Evolutionary conservation across 2,329 filamentous ascomycete genomes (phyloP), one percentile per base, ranked within the genome.

Genomic region (Coleophoma cylindrospora): DNA sequence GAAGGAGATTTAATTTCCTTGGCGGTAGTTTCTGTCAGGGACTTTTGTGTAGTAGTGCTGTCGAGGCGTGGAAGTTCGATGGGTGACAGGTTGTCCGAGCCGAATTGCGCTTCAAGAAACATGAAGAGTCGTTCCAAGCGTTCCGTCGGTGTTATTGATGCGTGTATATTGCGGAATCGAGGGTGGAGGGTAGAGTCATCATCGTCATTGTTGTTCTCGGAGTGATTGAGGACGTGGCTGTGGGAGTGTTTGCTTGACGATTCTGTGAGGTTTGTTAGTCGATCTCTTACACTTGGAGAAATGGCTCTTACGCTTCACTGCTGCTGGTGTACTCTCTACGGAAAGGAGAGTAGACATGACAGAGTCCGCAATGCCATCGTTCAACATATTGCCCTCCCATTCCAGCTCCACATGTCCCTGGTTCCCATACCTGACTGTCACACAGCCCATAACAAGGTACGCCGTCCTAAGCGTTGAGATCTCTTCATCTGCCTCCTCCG

Each of bases 341-440:
- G 88, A 91, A 60, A 96, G 83, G 11, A 99, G 77, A 3, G 96
- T 90, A 1, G 91, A 91, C 77, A 97, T 89, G 49, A 97, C 87
- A 14, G 94, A 91, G 69, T 99, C 94, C n/a, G 94, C 94, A 62
- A 99, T 95, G 53, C 91, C 89, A 64, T 99, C 94, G 67, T 97
- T 99, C 63, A 96, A 85, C 73, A 96, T 88, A 66, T 97, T 99
- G 51, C 91, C 94, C 67, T 97, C 92, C 94, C 94, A 99, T 69
- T 96, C 91, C 3, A 97, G 75, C 66, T 95, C 91, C 6, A 96
- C 81, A 64, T 94, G 86, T 50, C 91, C 88, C 57, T 83, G 85
- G 54, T 75, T 80, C 55, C 80, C 80, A 68, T 94, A 91, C 17
- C 85, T 81, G n/a, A 97, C 83, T 8, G 82, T 82, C 27, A 96